Percentiles rank a stretch among this genome's conserved stretches.
Conservation (phyloP, 306 rosid species). For the Datisca glomerata region DNA sequence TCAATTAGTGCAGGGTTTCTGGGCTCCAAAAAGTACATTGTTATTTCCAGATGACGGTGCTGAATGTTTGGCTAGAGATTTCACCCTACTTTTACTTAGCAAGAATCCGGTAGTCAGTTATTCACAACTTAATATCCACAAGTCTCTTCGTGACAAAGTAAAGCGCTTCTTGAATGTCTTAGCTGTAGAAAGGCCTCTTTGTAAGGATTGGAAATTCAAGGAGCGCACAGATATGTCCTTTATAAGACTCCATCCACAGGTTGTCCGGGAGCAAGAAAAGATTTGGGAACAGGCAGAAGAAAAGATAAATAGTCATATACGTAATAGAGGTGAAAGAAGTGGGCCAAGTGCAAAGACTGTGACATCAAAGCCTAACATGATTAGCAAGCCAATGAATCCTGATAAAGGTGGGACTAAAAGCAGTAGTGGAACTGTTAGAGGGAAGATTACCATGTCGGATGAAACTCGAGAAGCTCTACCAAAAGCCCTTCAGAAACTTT, state of each 20-base stretch:
- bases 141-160: conserved; percentile 16
- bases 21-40: conserved; percentile 60
- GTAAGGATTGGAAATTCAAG: conserved; percentile 34
- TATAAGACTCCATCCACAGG: conserved; percentile 33
- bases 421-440: conserved; percentile 21
- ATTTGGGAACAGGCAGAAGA: conserved; percentile 26
- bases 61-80: conserved; percentile 39
- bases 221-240: conserved; percentile 38
- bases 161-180: conserved; percentile 31
- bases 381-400: conserved; percentile 20
- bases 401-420: conserved; percentile 23
- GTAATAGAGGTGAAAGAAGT: conserved; percentile 23
- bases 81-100: conserved; percentile 31
- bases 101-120: conserved; percentile 33
- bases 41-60: conserved; percentile 18
- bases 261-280: conserved; percentile 42
- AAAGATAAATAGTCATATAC: conserved; percentile 2
- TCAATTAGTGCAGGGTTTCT: conserved; percentile 49
- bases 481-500: conserved; percentile 49
- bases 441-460: conserved; percentile 56
- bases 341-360: conserved; percentile 22
- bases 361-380: conserved; percentile 19
- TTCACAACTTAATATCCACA: conserved; percentile 25
- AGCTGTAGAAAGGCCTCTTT: conserved; percentile 33
- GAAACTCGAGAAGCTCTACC: conserved; percentile 67